A percentile compares a stretch with the other conserved stretches of the same genome.
Conservation (phyloP, 257 asterid genomes). For the Euphrasia confusa region DNA sequence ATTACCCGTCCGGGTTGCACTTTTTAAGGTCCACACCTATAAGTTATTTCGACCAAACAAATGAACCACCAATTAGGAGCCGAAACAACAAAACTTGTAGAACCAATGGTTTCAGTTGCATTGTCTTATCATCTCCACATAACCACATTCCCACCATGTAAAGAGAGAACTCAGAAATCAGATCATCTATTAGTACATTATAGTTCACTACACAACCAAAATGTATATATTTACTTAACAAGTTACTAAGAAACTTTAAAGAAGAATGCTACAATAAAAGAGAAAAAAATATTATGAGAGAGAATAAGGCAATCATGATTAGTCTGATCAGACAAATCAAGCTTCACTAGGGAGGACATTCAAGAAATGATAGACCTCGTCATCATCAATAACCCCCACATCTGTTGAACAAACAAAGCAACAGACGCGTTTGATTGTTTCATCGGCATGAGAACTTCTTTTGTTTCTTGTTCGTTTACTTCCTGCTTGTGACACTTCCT, state of each 20-base stretch:
- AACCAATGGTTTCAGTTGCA: too few relatives aligned
- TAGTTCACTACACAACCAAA: background rate
- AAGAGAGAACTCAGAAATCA: background rate
- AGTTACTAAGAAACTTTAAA: background rate
- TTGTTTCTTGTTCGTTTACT: constrained; percentile 58
- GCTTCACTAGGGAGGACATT: constrained; percentile 80
- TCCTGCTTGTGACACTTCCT: constrained; percentile 46
- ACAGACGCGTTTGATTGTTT: constrained; percentile 45
- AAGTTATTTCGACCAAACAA: too few relatives aligned
- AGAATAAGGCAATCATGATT: background rate
- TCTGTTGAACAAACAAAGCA: constrained; percentile 77
- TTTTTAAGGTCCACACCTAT: too few relatives aligned
- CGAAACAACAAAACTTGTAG: too few relatives aligned
- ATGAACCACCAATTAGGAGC: too few relatives aligned
- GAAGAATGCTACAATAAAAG: background rate
- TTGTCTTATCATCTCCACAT: background rate
- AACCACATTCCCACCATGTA: background rate
- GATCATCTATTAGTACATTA: background rate
- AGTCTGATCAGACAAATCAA: constrained; percentile 23
- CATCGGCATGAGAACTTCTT: constrained; percentile 29
- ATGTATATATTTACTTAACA: background rate
- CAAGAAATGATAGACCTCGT: constrained; percentile 74
- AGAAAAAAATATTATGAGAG: background rate
- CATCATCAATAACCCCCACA: constrained; percentile 81
- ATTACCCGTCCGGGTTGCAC: too few relatives aligned